These are phyloP conservation scores for Leersia perrieri DNA, from an alignment of 176 grass and related monocot species.

Conservation along the genomic window DNA sequence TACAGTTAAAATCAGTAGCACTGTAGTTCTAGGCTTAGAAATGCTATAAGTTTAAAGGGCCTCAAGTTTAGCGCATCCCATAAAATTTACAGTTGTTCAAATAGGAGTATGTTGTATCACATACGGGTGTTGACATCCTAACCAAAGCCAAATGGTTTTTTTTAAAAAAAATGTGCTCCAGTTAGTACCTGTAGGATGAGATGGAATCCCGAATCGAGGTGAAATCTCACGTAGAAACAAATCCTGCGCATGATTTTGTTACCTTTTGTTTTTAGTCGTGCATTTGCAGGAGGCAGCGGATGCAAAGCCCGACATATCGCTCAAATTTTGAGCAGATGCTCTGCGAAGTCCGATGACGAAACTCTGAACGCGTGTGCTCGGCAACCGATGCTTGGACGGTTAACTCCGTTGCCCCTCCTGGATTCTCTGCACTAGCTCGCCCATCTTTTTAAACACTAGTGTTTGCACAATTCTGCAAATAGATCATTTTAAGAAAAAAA, in stretches of 20 bases:
- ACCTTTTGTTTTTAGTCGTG: not conserved
- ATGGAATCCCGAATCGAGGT: not conserved
- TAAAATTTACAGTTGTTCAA: too few species aligned
- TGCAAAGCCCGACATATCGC: not conserved
- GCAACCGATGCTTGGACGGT: constrained; percentile 27
- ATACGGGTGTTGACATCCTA: too few species aligned
- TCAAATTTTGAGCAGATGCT: constrained; percentile 25
- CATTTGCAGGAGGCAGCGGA: not conserved
- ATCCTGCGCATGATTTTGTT: not conserved
- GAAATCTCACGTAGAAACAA: not conserved
- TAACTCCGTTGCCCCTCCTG: constrained; percentile 25
- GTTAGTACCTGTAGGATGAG: not conserved
- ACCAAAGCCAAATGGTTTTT: not conserved
- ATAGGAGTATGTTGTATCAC: too few species aligned
- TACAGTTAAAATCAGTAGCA: too few species aligned
- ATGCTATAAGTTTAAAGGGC: too few species aligned
- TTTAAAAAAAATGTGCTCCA: not conserved
- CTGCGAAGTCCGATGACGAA: not conserved
- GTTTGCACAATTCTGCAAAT: not conserved
- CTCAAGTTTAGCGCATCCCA: too few species aligned
- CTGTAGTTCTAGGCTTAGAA: too few species aligned
- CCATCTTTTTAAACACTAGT: not conserved
- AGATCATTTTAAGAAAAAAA: not conserved
- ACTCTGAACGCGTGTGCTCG: not conserved
- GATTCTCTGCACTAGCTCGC: not conserved